Evolutionary conservation across 352 stramenopile genomes (phyloP), one percentile per base, ranked within the genome.

Genomic region (Thalassiosira livingstoniorum): DNA sequence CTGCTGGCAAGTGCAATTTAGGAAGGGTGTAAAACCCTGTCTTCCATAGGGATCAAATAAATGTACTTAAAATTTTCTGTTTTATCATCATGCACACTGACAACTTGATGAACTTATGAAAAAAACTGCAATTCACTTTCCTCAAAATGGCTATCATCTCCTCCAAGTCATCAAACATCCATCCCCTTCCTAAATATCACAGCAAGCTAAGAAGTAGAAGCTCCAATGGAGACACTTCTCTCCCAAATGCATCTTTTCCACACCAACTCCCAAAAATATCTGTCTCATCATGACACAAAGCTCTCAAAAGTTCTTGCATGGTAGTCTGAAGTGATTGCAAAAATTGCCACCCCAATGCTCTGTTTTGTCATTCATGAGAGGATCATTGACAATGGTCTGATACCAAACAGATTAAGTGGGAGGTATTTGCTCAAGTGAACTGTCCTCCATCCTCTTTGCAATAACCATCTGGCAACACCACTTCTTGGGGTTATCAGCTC

Each of bases 81-180:
- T n/a, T n/a, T n/a, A n/a, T n/a, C n/a, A n/a, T n/a, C n/a, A n/a
- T n/a, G n/a, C n/a, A n/a, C n/a, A n/a, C n/a, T n/a, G n/a, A n/a
- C n/a, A n/a, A n/a, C n/a, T n/a, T 45, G 23, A 66, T 75, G 51
- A 75, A 75, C 32, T 25, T 15, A 58, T 67, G 53, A 45, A 77
- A 67, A 29, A 77, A 77, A 27, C 32, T 18, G 25, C 27, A 15
- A 47, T 68, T 53, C 31, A 45, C 55, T 25, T 77, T 55, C 29
- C 60, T 57, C 29, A 35, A 68, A 58, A 68, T 60, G 31, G 54
- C 35, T 35, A 55, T 77, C 1, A 27, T 5, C 37, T 67, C 66
- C 34, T 75, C 51, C 10, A 65, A 43, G 34, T 63, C 25, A 64
- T 64, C 66, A 53, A 75, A 75, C 34, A 29, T 68, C 55, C 53